A percentile compares a stretch with the other conserved stretches of the same genome.
phyloP scores from a whole-genome alignment of 495 filamentous ascomycete genomes.

The Annulohypoxylon bovei region DNA sequence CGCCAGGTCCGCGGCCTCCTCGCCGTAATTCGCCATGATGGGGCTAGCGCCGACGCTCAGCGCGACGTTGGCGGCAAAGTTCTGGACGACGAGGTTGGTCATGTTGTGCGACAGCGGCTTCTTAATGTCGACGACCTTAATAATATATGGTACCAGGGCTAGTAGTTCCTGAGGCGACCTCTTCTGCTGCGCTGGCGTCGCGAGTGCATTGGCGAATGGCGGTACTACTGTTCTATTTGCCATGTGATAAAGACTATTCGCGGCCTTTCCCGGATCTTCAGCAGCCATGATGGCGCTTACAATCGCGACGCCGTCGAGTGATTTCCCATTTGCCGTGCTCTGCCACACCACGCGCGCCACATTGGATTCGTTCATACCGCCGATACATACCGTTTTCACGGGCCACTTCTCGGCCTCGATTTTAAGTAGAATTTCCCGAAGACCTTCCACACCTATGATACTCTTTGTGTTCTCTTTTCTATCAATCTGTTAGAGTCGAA shows the following conservation, averaged over 20 bases:
- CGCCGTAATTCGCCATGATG: constrained; percentile 90
- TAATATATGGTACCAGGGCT: constrained; percentile 62
- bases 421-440: constrained; percentile 71
- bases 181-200: constrained; percentile 65
- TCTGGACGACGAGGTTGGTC: constrained; percentile 92
- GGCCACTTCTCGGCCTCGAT: constrained; percentile 56
- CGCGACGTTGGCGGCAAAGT: constrained; percentile 90
- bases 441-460: constrained; percentile 84
- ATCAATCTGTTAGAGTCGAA: constrained; percentile 1
- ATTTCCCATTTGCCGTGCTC: constrained; percentile 59
- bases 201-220: constrained; percentile 72
- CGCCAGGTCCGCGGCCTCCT: constrained; percentile 82
- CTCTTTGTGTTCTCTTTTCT: constrained; percentile 80
- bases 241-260: constrained; percentile 63
- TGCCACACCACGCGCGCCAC: constrained; percentile 77
- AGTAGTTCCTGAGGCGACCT: constrained; percentile 63
- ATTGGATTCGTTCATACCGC: constrained; percentile 85
- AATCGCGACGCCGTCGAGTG: constrained; percentile 82
- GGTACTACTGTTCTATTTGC: constrained; percentile 48
- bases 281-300: constrained; percentile 90
- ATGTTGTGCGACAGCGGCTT: constrained; percentile 93
- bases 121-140: constrained; percentile 65
- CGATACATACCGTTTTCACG: constrained; percentile 78
- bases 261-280: constrained; percentile 67
- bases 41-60: constrained; percentile 86